phyloP scores from a whole-genome alignment of 2,329 filamentous ascomycete species.

The Botryotinia globosa region DNA sequence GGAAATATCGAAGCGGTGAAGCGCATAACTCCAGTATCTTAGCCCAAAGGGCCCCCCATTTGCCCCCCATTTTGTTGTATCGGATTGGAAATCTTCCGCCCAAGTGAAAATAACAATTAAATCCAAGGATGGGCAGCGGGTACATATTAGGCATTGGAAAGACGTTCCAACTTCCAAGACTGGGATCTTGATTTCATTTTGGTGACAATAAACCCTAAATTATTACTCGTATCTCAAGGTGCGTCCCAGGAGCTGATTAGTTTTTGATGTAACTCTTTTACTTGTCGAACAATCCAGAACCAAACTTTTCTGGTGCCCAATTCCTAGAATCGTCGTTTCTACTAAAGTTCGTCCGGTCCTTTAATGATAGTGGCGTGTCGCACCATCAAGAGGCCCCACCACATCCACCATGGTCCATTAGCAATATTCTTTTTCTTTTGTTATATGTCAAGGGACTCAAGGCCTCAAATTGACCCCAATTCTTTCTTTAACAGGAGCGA shows the following conservation, averaged over 20 bases:
- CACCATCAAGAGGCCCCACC: background rate
- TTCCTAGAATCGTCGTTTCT: background rate
- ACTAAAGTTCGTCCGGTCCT: background rate
- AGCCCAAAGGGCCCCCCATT: background rate
- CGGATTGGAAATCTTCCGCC: background rate
- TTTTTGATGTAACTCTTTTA: background rate
- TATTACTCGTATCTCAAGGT: background rate
- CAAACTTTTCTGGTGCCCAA: background rate
- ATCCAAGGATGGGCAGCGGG: background rate
- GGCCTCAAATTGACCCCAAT: background rate
- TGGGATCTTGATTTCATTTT: background rate
- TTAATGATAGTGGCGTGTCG: background rate
- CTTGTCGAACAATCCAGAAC: conserved; percentile 1
- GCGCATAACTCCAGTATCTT: background rate
- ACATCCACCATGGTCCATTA: background rate
- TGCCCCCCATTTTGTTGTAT: background rate
- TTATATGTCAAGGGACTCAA: too few species aligned
- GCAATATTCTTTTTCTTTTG: background rate
- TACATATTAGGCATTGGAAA: background rate
- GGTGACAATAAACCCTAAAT: background rate
- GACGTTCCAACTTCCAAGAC: background rate
- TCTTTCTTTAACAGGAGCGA: background rate
- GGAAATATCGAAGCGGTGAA: background rate
- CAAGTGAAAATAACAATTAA: background rate
- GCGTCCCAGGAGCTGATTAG: background rate